Conservation (phyloP, 1,284 basidiomycete species). For the Abortiporus biennis region DNA sequence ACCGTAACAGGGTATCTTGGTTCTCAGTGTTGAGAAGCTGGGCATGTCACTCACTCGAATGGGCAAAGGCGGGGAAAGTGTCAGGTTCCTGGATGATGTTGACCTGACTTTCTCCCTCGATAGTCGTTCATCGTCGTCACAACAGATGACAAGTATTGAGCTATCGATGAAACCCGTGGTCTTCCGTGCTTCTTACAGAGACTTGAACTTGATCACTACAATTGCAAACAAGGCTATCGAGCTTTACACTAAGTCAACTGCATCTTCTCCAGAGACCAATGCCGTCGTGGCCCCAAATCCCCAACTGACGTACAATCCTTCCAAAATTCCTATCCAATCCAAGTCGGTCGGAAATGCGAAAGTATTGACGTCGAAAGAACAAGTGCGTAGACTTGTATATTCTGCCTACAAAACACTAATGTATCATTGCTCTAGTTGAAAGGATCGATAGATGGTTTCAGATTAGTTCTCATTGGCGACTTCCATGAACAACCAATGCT, state of each 20-base stretch:
- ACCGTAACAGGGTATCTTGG: conserved; percentile 65
- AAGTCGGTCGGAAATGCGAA: conserved; percentile 47
- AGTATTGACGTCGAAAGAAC: conserved; percentile 75
- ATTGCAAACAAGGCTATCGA: conserved; percentile 89
- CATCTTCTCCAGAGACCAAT: conserved; percentile 5
- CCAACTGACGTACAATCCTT: not conserved
- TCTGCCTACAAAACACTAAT: not conserved
- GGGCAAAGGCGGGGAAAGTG: conserved; percentile 79
- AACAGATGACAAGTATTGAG: conserved; percentile 84
- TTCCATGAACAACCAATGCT: conserved; percentile 93
- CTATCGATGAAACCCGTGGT: conserved; percentile 79
- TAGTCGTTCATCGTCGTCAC: conserved; percentile 65
- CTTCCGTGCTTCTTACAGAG: conserved; percentile 89
- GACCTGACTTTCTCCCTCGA: conserved; percentile 88
- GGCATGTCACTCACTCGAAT: conserved; percentile 95
- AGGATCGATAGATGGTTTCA: conserved; percentile 84
- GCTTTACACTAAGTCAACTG: conserved; percentile 36
- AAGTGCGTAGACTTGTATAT: conserved; percentile 36
- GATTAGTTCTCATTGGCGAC: conserved; percentile 92
- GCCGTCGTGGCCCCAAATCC: conserved; percentile 4
- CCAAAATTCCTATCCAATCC: conserved; percentile 28
- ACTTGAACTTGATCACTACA: conserved; percentile 85
- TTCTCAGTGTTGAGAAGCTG: conserved; percentile 76
- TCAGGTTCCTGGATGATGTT: conserved; percentile 92
- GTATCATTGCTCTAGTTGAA: conserved; percentile 50